A percentile compares a stretch with the other conserved stretches of the same genome.
Evolutionary conservation across 495 filamentous ascomycete genomes (phyloP).

Genomic region (Aspergillus steynii): DNA sequence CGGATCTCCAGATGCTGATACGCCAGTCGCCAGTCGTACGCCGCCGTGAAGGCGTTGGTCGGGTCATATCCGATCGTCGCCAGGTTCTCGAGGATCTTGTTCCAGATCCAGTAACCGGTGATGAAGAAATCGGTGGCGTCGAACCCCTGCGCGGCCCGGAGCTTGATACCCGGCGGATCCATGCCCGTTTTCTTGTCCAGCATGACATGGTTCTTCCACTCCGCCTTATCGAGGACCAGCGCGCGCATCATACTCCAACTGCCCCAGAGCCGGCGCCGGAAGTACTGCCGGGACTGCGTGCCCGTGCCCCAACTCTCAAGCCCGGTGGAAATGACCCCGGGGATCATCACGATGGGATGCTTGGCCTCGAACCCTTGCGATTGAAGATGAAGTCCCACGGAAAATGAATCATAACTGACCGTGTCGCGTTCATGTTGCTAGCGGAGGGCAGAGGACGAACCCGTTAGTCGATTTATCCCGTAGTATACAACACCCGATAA

Average conservation of each 20-base stretch:
- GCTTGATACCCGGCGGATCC: constrained; percentile 88
- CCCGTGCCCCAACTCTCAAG: constrained; percentile 95
- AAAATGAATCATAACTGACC: constrained; percentile 89
- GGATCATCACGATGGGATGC: constrained; percentile 94
- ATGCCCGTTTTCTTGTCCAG: constrained; percentile 87
- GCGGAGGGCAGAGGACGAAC: constrained; percentile 4
- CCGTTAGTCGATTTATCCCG: neutral
- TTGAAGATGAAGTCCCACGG: constrained; percentile 78
- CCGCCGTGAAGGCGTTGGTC: constrained; percentile 90
- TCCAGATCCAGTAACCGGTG: constrained; percentile 97
- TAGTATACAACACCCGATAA: neutral
- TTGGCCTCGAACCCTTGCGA: constrained; percentile 79
- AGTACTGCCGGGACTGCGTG: constrained; percentile 79
- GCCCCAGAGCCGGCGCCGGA: constrained; percentile 91
- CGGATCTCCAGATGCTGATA: constrained; percentile 84
- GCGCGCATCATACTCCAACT: constrained; percentile 99
- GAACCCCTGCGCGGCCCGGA: constrained; percentile 94
- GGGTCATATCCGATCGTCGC: constrained; percentile 96
- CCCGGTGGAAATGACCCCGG: constrained; percentile 95
- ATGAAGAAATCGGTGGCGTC: constrained; percentile 93
- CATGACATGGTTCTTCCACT: constrained; percentile 97
- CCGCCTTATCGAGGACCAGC: constrained; percentile 85
- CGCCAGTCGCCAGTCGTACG: constrained; percentile 97
- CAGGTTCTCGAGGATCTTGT: constrained; percentile 94
- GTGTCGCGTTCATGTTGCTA: constrained; percentile 83